Evolutionary conservation across 495 filamentous ascomycete genomes (phyloP), one percentile per base, ranked within the genome.

Genomic region (Acidiella bohemica): DNA sequence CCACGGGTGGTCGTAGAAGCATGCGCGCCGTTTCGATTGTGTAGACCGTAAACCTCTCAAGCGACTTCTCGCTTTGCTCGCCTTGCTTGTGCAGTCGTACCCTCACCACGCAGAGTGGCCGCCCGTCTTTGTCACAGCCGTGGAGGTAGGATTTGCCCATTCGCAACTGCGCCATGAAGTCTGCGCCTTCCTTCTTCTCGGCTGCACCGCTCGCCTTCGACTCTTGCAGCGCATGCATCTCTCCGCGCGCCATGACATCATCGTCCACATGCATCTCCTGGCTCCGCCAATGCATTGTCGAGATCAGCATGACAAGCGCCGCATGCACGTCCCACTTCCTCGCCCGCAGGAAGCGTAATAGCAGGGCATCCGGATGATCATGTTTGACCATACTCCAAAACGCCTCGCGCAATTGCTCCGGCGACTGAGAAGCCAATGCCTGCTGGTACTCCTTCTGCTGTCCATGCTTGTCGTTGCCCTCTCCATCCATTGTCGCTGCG

Each of bases 331-430:
- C 82, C 90, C 90, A 97, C 61, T 96, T 97, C 25, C 90, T 72
- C 7, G 90, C 90, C 28, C 90, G 72, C 41, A 97, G 65, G 61
- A 95, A 97, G 20, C 90, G 76, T 38, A 97, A 65, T 10, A 94
- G 66, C 19, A 97, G 67, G 6, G 72, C 78, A 58, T 97, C 90
- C 1, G 90, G 90, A 58, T 95, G 71, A 56, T 97, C 92, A 49
- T 85, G 80, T 65, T 96, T 96, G 24, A 88, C 75, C 90, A 97
- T 94, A 42, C 67, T 72, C 90, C 90, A 97, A 60, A 95, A 84
- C 2, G 84, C 77, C 2, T 68, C 65, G 20, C 90, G 73, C 46
- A 97, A 71, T 35, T 80, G 70, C 49, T 87, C 83, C 2, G 88
- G 84, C 3, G 75, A 63, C 49, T 82, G 69, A 28, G 70, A 79